Base-by-base conservation (phyloP, 2,329 filamentous ascomycete species). In the Paecilomyces variotii region DNA sequence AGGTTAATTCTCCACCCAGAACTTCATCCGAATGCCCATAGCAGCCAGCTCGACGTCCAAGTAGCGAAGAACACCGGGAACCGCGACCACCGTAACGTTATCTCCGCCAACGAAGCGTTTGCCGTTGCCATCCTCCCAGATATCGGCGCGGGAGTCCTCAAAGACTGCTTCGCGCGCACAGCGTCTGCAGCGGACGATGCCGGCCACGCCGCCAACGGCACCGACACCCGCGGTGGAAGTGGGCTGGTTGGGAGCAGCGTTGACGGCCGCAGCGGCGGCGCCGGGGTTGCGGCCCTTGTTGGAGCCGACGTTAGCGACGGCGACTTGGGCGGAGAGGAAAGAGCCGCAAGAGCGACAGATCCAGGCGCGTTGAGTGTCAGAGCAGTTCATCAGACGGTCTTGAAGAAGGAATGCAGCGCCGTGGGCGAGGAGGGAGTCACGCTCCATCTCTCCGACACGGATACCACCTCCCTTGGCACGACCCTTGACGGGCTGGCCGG, bases 381-480 rank as follows among this genome's bases (percentile, higher is more conserved):
- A 96, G 78, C 94, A 99, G 79, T 99, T 97, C 80, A 99, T 87
- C 60, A 99, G 81, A 59, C 94, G 88, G 74, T 99, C 94, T 73
- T 99, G 94, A 4, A 99, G 83, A 60, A 99, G 77, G 79, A 96
- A 97, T 2, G 93, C 92, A 1, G 92, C 94, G 26, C 94, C 94
- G 80, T 99, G 94, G 3, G 94, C 94, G 59, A 99, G 84, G 25
- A 99, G 81, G 2, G 93, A 90, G 74, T 99, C 94, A 65, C 94
- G 89, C 79, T 99, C 94, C 94, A 99, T 99, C 77, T 99, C 94
- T 76, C 94, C 94, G 30, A 99, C 93, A 81, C 94, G 91, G 72
- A 99, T 97, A 87, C 94, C 94, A 78, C 94, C 94, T 71, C 93
- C 94, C 76, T 93, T 90, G 73, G 95, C 94, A 73, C 94, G 84